Evolutionary conservation across 2,329 filamentous ascomycete species (phyloP).

Genomic region (Sclerotinia spermophila): DNA sequence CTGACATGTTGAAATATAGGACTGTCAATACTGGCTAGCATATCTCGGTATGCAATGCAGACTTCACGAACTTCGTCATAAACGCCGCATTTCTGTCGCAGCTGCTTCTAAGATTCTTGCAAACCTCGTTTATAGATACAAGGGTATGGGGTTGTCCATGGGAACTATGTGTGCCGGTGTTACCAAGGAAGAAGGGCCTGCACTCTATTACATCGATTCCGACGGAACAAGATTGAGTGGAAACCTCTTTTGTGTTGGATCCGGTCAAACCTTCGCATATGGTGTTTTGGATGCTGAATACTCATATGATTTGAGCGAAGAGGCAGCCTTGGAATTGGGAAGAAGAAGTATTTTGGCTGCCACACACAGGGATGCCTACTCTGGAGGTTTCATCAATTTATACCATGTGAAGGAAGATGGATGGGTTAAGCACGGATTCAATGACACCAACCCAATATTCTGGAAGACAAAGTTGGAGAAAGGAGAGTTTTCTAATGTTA

Average conservation of each 20-base stretch:
- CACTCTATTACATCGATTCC: slow-evolving; percentile 98
- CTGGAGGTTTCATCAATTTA: slow-evolving; percentile 95
- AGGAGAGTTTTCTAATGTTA: slow-evolving; percentile 74
- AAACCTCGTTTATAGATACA: slow-evolving; percentile 97
- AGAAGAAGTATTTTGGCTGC: slow-evolving; percentile 90
- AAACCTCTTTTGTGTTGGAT: slow-evolving; percentile 97
- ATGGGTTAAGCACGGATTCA: slow-evolving; percentile 99
- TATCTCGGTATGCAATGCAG: slow-evolving; percentile 99
- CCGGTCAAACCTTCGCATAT: slow-evolving; percentile 97
- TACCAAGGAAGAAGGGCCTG: slow-evolving; percentile 89
- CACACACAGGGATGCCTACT: slow-evolving; percentile 97
- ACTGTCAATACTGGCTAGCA: slow-evolving; percentile 99
- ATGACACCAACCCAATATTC: slow-evolving; percentile 97
- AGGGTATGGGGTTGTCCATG: slow-evolving; percentile 98
- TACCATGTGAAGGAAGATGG: slow-evolving; percentile 99
- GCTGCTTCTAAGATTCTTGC: slow-evolving; percentile 97
- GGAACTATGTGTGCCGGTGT: slow-evolving; percentile 99
- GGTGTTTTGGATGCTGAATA: slow-evolving; percentile 97
- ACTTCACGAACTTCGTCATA: slow-evolving; percentile 97
- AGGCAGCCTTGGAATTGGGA: slow-evolving; percentile 88
- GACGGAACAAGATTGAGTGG: slow-evolving; percentile 90
- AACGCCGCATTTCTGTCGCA: slow-evolving; percentile 95
- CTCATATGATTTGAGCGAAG: slow-evolving; percentile 77
- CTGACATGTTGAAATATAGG: slow-evolving; percentile 45
- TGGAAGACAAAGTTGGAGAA: slow-evolving; percentile 99